Percentiles rank a stretch among this genome's conserved stretches.
phyloP scores from a whole-genome alignment of 805 yeast species.

The Candida khao-thaluensis region DNA sequence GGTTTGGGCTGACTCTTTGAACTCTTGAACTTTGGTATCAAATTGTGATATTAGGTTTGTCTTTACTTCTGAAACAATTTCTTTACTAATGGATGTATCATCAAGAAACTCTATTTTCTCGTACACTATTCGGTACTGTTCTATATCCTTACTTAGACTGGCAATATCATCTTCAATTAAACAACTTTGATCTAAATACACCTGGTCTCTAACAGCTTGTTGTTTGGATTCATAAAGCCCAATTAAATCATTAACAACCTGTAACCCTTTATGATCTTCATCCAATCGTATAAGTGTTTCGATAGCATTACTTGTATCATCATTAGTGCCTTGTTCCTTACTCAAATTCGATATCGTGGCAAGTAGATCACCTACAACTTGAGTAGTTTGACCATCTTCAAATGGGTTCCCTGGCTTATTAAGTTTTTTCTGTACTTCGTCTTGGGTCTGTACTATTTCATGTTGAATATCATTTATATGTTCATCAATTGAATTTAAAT shows the following conservation, averaged over 20 bases:
- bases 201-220: slow-evolving; percentile 2
- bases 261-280: slow-evolving; percentile 17
- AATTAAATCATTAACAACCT: slow-evolving; percentile 17
- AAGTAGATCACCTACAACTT: slow-evolving; percentile 12
- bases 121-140: slow-evolving; percentile 3
- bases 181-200: slow-evolving; percentile 12
- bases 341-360: background rate
- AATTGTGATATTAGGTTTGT: slow-evolving; percentile 6
- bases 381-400: slow-evolving; percentile 15
- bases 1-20: slow-evolving; percentile 12
- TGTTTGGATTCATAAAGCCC: slow-evolving; percentile 5
- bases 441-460: slow-evolving; percentile 10
- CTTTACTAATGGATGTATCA: slow-evolving; percentile 4
- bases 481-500: slow-evolving; percentile 29
- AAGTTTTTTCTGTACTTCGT: slow-evolving; percentile 8
- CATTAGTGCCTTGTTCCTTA: background rate
- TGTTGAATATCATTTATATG: slow-evolving; percentile 25
- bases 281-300: slow-evolving; percentile 14
- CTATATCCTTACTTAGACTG: background rate
- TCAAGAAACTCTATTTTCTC: slow-evolving; percentile 11
- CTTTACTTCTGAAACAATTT: slow-evolving; percentile 2
- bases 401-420: slow-evolving; percentile 6
- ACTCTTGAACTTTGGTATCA: slow-evolving; percentile 10
- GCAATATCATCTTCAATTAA: slow-evolving; percentile 4
- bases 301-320: background rate